Conservation (phyloP, 805 yeast species). For the Yarrowia sp. region DNA sequence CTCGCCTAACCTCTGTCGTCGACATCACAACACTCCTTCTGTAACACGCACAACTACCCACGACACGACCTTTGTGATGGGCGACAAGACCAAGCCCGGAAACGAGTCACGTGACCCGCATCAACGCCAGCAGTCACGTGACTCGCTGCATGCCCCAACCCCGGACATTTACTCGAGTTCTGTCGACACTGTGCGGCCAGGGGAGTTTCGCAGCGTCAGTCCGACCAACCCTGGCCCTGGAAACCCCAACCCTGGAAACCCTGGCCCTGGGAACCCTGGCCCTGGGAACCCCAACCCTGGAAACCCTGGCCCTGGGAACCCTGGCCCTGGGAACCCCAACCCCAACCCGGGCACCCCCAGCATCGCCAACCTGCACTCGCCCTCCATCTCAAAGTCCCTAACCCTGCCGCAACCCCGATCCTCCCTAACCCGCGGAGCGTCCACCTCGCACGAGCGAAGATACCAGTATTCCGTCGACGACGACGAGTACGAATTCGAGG, state of each 20-base stretch:
- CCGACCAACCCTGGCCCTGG: not conserved
- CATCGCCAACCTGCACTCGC: not conserved
- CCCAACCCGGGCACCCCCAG: not conserved
- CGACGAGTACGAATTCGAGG: slow-evolving; percentile 68
- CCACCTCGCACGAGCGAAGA: slow-evolving; percentile 29
- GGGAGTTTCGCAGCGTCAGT: not conserved
- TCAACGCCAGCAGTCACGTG: not conserved
- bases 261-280: not conserved
- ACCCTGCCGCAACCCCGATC: slow-evolving; percentile 3
- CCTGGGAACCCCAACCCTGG: not conserved
- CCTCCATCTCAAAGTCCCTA: too few relatives aligned
- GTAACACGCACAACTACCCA: too few relatives aligned
- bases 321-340: not conserved
- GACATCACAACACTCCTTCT: not conserved
- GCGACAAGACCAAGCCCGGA: not conserved
- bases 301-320: not conserved
- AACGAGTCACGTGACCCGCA: not conserved
- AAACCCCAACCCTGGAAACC: not conserved
- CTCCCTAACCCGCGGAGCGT: not conserved
- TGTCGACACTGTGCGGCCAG: slow-evolving; percentile 6
- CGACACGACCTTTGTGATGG: too few relatives aligned
- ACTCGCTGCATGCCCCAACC: not conserved
- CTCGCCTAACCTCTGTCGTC: slow-evolving; percentile 3
- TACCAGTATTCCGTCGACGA: slow-evolving; percentile 75
- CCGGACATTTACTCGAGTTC: slow-evolving; percentile 19